These are phyloP conservation scores for Aspergillus hancockii DNA, from an alignment of 495 filamentous ascomycete genomes.

Conservation along the genomic window DNA sequence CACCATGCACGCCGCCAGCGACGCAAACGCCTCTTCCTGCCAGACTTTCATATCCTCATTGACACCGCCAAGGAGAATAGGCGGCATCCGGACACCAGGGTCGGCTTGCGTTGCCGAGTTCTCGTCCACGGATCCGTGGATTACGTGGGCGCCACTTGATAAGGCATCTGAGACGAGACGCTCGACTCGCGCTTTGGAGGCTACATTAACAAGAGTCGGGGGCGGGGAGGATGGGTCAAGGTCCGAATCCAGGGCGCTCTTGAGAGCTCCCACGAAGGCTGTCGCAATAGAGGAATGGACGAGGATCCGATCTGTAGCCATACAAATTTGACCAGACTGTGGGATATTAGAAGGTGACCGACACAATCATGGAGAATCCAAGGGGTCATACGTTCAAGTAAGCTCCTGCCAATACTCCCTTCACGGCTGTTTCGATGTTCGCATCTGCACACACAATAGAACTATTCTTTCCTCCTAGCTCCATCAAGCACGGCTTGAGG, in stretches of 20 bases:
- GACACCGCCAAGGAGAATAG: conserved; percentile 66
- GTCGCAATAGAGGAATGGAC: conserved; percentile 67
- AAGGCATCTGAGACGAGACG: conserved; percentile 63
- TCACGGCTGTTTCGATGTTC: conserved; percentile 52
- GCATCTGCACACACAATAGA: conserved; percentile 61
- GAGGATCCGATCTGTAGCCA: conserved; percentile 85
- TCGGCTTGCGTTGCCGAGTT: conserved; percentile 35
- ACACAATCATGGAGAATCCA: neutral
- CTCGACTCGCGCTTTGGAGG: conserved; percentile 63
- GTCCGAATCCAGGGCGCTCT: conserved; percentile 47
- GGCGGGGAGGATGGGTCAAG: conserved; percentile 45
- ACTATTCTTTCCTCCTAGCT: conserved; percentile 62
- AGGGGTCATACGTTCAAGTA: conserved; percentile 47
- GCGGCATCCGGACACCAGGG: conserved; percentile 61
- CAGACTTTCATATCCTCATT: conserved; percentile 76
- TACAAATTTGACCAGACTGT: conserved; percentile 80
- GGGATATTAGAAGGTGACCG: neutral
- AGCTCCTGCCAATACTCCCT: conserved; percentile 48
- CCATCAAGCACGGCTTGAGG: conserved; percentile 63
- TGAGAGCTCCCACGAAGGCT: conserved; percentile 52
- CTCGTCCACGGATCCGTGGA: conserved; percentile 50
- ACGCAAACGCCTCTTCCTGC: conserved; percentile 77
- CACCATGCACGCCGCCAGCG: conserved; percentile 56
- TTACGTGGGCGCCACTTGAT: conserved; percentile 62
- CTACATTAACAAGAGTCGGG: conserved; percentile 61